phyloP scores from a whole-genome alignment of 73 alveolate genomes.

The Symbiodinium pilosum region DNA sequence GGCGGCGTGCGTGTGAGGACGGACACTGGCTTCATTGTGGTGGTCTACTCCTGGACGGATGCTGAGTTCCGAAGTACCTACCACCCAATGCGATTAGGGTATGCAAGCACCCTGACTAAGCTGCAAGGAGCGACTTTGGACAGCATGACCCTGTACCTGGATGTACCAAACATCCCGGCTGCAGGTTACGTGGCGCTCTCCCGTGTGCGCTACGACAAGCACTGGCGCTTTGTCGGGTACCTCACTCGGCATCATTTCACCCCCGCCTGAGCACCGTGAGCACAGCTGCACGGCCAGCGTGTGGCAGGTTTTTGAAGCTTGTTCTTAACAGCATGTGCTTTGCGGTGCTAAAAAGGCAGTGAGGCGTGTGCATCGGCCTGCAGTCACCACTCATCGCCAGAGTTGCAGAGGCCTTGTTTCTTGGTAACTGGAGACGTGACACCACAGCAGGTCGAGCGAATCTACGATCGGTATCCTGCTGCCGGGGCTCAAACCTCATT shows the following conservation, averaged over 20 bases:
- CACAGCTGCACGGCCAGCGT: neutral
- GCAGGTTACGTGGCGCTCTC: slow-evolving; percentile 29
- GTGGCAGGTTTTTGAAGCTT: too few species aligned
- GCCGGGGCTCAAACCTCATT: too few species aligned
- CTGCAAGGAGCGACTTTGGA: slow-evolving; percentile 7
- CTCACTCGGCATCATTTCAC: slow-evolving; percentile 7
- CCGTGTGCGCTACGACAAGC: neutral
- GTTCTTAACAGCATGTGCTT: too few species aligned
- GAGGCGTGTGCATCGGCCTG: too few species aligned
- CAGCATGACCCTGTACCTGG: slow-evolving; percentile 6
- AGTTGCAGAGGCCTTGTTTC: too few species aligned
- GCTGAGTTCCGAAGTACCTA: neutral
- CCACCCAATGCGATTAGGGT: neutral
- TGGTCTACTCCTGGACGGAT: neutral
- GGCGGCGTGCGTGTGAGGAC: neutral
- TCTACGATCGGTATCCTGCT: too few species aligned
- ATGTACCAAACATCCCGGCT: neutral
- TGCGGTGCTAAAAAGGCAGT: too few species aligned
- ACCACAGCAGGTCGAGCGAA: too few species aligned
- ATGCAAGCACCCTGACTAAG: slow-evolving; percentile 9
- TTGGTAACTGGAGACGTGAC: too few species aligned
- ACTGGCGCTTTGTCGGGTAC: slow-evolving; percentile 30
- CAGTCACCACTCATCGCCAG: too few species aligned
- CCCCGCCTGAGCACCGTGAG: neutral
- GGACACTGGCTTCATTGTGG: neutral